Conservation (phyloP, 306 rosid genomes). For the Luffa acutangula region DNA sequence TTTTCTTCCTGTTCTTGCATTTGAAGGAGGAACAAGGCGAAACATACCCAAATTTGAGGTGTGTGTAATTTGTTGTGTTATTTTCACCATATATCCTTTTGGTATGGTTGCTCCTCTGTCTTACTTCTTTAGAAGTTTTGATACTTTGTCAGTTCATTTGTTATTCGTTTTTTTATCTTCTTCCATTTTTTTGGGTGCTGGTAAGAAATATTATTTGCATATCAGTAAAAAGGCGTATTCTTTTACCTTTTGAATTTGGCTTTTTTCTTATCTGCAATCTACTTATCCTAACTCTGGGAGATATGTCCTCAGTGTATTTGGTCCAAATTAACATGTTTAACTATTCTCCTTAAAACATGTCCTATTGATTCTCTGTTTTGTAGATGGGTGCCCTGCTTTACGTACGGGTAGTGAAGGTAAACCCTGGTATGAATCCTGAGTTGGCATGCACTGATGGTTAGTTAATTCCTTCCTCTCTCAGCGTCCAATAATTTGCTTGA, state of each 20-base stretch:
- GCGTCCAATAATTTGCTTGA: background rate
- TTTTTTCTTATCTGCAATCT: background rate
- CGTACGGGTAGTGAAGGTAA: slow-evolving; percentile 71
- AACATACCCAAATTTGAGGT: slow-evolving; percentile 94
- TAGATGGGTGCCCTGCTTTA: slow-evolving; percentile 73
- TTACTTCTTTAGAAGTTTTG: background rate
- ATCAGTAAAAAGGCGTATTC: background rate
- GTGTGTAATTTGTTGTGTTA: slow-evolving; percentile 8
- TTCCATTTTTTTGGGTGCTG: background rate
- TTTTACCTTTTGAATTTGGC: background rate
- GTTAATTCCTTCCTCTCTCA: slow-evolving; percentile 14
- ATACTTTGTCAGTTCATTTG: background rate
- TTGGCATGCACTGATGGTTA: slow-evolving; percentile 82
- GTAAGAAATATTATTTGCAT: background rate
- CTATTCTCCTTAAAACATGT: slow-evolving; percentile 1
- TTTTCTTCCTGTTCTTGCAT: slow-evolving; percentile 84
- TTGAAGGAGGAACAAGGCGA: slow-evolving; percentile 98
- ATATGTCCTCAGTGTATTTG: background rate
- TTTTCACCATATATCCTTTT: background rate
- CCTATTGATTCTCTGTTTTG: background rate
- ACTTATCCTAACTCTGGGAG: background rate
- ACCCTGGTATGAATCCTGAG: slow-evolving; percentile 85
- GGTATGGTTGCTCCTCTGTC: background rate
- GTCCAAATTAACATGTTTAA: background rate
- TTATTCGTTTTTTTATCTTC: background rate